These are phyloP conservation scores for Talaromyces sp. DNA, from an alignment of 2,329 filamentous ascomycete genomes.

Conservation along the genomic window DNA sequence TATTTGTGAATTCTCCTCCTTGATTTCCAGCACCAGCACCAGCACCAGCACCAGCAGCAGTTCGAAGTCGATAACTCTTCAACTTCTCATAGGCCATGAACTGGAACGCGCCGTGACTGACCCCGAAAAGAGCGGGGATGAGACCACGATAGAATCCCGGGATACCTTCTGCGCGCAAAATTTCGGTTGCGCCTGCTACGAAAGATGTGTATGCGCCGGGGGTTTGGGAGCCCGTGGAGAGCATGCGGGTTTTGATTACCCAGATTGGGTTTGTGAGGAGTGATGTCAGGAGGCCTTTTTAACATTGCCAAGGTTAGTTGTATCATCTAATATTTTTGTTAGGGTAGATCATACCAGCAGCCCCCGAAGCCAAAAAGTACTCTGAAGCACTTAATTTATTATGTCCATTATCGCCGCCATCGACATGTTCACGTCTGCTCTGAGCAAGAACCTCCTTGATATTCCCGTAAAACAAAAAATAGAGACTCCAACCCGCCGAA, in stretches of 20 bases:
- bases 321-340: not conserved
- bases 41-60: constrained; percentile 22
- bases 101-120: constrained; percentile 88
- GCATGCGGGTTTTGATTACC: constrained; percentile 97
- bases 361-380: constrained; percentile 72
- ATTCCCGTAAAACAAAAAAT: constrained; percentile 72
- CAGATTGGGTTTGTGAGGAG: constrained; percentile 90
- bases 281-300: constrained; percentile 64
- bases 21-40: not conserved
- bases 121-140: constrained; percentile 74
- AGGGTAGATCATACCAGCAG: constrained; percentile 43
- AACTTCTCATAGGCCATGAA: constrained; percentile 88
- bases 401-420: constrained; percentile 15
- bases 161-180: constrained; percentile 67
- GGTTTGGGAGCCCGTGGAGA: constrained; percentile 70
- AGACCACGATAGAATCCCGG: constrained; percentile 84
- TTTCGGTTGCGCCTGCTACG: constrained; percentile 60
- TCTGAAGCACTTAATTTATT: constrained; percentile 57
- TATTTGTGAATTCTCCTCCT: constrained; percentile 53
- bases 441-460: constrained; percentile 49
- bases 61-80: constrained; percentile 54
- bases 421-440: constrained; percentile 24
- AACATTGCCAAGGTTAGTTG: not conserved
- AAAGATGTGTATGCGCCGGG: constrained; percentile 79
- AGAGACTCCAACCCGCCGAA: constrained; percentile 81